Evolutionary conservation across 352 stramenopile genomes (phyloP).

Genomic region (Paralagenidium karlingii): DNA sequence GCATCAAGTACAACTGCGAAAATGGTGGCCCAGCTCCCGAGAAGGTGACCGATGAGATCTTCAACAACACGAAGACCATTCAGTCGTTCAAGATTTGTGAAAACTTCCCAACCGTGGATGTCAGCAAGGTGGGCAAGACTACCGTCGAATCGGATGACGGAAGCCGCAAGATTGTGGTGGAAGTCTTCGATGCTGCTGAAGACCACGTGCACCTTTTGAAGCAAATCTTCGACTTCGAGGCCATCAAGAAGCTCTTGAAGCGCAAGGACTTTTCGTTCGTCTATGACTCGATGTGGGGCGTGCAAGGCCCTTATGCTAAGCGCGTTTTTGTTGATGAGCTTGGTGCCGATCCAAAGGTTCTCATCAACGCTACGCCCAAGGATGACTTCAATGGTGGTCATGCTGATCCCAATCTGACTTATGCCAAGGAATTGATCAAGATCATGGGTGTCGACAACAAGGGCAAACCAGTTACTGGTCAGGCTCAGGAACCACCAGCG

Average conservation of each 20-base stretch:
- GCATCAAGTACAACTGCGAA: conserved; percentile 98
- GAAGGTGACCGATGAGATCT: conserved; percentile 96
- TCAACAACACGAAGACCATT: conserved; percentile 91
- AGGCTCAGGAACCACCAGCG: conserved; percentile 45
- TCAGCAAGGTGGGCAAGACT: conserved; percentile 54
- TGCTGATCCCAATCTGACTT: conserved; percentile 99
- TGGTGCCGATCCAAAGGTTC: conserved; percentile 52
- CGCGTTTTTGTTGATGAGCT: conserved; percentile 96
- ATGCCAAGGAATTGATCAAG: conserved; percentile 93
- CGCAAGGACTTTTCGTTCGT: conserved; percentile 92
- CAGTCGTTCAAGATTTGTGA: conserved; percentile 87
- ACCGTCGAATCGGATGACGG: conserved; percentile 71
- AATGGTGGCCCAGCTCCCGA: conserved; percentile 96
- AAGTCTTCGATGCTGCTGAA: conserved; percentile 95
- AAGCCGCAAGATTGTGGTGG: conserved; percentile 87
- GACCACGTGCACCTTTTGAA: conserved; percentile 95
- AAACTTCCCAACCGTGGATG: conserved; percentile 72
- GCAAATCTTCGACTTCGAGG: conserved; percentile 96
- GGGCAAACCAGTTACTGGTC: conserved; percentile 61
- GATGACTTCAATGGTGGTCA: conserved; percentile 96
- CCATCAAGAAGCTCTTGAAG: conserved; percentile 86
- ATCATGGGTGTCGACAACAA: conserved; percentile 91
- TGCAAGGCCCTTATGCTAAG: conserved; percentile 92
- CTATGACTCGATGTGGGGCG: conserved; percentile 97
- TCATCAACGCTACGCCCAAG: conserved; percentile 91